Evolutionary conservation across 345 rosid genomes (phyloP).

Genomic region (Eucalyptus cloeziana): DNA sequence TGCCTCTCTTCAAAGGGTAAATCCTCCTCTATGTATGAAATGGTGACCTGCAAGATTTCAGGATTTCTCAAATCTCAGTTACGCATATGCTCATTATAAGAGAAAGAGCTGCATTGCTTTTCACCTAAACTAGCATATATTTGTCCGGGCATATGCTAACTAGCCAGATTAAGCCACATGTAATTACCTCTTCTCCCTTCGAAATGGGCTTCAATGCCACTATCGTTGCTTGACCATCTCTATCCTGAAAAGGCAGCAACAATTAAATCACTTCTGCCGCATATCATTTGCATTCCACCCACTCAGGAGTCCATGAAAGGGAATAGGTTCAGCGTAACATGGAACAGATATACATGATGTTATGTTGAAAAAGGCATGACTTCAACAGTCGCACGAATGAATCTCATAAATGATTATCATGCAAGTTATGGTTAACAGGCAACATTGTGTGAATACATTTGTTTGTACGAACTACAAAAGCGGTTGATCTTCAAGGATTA

Average conservation of each 20-base stretch:
- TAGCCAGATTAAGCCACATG: neutral
- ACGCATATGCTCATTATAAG: neutral
- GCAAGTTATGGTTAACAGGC: neutral
- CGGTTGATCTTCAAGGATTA: neutral
- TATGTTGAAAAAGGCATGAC: neutral
- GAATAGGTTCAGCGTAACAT: neutral
- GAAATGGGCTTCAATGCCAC: slow-evolving; percentile 37
- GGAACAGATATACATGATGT: neutral
- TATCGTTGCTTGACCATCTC: slow-evolving; percentile 82
- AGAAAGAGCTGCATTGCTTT: neutral
- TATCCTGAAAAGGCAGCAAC: slow-evolving; percentile 34
- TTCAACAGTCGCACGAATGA: neutral
- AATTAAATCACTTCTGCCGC: neutral
- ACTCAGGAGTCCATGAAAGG: neutral
- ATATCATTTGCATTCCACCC: neutral
- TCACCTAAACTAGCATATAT: neutral
- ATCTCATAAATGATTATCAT: neutral
- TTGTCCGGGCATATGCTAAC: neutral
- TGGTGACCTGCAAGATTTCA: slow-evolving; percentile 38
- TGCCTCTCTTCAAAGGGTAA: slow-evolving; percentile 59
- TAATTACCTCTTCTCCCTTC: slow-evolving; percentile 70
- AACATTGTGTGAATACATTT: neutral
- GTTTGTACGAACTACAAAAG: neutral
- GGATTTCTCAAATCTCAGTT: neutral
- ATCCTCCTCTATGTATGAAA: slow-evolving; percentile 83